Evolutionary conservation across 2,329 filamentous ascomycete species (phyloP).

Genomic region (Cordyceps cicadae): DNA sequence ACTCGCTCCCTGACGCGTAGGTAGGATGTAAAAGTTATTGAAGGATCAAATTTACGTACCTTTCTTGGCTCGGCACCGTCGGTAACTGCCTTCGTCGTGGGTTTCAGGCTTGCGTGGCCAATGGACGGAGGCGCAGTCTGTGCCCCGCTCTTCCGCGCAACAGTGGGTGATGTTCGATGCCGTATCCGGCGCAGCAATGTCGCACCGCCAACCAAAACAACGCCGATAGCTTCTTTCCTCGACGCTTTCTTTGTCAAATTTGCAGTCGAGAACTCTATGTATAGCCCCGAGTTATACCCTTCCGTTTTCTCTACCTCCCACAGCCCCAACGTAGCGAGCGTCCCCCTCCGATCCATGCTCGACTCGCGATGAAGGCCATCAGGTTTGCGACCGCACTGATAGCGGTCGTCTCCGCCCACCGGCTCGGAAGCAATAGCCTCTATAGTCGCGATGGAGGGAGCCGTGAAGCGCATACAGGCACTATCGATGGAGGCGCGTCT

Average conservation of each 20-base stretch:
- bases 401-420: constrained; percentile 1
- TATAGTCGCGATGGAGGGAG: neutral
- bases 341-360: neutral
- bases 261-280: neutral
- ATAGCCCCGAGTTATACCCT: neutral
- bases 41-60: neutral
- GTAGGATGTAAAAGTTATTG: neutral
- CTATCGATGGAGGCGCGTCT: constrained; percentile 15
- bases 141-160: neutral
- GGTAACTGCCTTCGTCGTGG: neutral
- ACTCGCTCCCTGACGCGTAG: neutral
- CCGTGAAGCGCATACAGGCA: constrained; percentile 3
- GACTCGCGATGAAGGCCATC: constrained; percentile 5
- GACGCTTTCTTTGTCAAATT: neutral
- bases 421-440: neutral
- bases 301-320: neutral
- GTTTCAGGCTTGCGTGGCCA: constrained; percentile 2
- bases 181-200: constrained; percentile 5
- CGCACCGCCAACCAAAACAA: neutral
- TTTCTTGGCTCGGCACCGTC: neutral
- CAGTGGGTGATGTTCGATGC: neutral
- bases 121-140: neutral
- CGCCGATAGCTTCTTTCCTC: neutral
- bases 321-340: neutral
- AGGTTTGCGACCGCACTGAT: constrained; percentile 2